These are phyloP conservation scores for Celoporthe dispersa DNA, from an alignment of 2,329 filamentous ascomycete species.

Conservation along the genomic window DNA sequence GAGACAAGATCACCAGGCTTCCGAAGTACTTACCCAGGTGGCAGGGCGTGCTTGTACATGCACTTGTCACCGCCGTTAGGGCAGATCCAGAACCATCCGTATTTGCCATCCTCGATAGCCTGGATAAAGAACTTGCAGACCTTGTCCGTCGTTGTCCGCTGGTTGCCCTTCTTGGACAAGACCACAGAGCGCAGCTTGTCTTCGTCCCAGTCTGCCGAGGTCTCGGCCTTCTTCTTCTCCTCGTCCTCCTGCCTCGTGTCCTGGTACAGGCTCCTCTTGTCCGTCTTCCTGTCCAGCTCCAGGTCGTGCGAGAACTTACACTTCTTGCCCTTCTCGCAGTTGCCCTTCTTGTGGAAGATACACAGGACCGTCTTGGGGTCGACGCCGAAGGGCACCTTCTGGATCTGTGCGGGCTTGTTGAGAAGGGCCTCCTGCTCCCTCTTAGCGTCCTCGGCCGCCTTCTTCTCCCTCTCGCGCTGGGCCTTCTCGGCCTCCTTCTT, in stretches of 20 bases:
- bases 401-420: conserved; percentile 90
- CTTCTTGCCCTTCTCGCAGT: conserved; percentile 95
- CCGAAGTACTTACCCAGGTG: conserved; percentile 74
- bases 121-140: conserved; percentile 99
- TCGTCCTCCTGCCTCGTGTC: conserved; percentile 77
- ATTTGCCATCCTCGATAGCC: conserved; percentile 97
- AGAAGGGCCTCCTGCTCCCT: conserved; percentile 81
- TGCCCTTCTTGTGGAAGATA: conserved; percentile 95
- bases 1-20: background rate
- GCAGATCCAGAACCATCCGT: conserved; percentile 99
- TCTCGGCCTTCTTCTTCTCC: conserved; percentile 84
- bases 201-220: conserved; percentile 96
- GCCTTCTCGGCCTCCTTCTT: conserved; percentile 71
- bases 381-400: conserved; percentile 97
- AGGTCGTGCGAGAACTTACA: conserved; percentile 98
- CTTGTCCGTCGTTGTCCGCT: conserved; percentile 93
- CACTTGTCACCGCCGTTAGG: conserved; percentile 96
- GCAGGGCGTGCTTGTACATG: conserved; percentile 97
- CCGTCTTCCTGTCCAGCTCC: conserved; percentile 84
- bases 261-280: conserved; percentile 90
- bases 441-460: conserved; percentile 82
- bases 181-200: conserved; percentile 92
- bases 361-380: conserved; percentile 98
- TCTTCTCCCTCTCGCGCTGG: conserved; percentile 82
- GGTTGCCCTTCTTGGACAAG: conserved; percentile 95